Evolutionary conservation across 2,329 filamentous ascomycete genomes (phyloP).

Genomic region (Verticillium zaregamsianum): DNA sequence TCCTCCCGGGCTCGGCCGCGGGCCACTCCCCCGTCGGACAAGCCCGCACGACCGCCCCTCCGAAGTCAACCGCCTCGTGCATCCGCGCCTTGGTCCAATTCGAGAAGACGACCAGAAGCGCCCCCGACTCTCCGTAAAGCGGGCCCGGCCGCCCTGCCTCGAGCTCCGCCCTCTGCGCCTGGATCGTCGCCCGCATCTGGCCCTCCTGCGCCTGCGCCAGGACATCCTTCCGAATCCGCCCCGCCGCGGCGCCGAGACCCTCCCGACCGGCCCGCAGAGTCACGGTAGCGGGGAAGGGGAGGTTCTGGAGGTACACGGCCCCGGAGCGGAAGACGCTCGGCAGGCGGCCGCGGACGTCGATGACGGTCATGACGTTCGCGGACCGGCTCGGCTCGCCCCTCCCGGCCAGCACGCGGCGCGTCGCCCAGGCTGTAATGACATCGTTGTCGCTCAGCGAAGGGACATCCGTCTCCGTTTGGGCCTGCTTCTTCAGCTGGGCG

Average conservation of each 20-base stretch:
- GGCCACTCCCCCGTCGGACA: neutral
- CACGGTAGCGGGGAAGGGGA: slow-evolving; percentile 14
- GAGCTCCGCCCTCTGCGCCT: too few species aligned
- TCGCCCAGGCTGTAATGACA: slow-evolving; percentile 36
- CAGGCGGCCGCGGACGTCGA: slow-evolving; percentile 23
- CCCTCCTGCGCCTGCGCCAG: slow-evolving; percentile 25
- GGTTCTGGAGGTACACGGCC: slow-evolving; percentile 21
- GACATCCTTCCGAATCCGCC: slow-evolving; percentile 25
- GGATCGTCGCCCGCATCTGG: slow-evolving; percentile 13
- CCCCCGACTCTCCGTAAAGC: slow-evolving; percentile 24
- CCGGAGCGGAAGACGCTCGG: slow-evolving; percentile 9
- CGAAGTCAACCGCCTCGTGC: slow-evolving; percentile 30
- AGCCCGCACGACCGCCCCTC: slow-evolving; percentile 18
- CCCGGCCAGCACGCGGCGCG: slow-evolving; percentile 14
- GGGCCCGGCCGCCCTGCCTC: slow-evolving; percentile 14
- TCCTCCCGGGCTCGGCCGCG: neutral
- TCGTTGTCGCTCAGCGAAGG: slow-evolving; percentile 42
- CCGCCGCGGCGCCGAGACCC: too few species aligned
- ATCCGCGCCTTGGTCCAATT: slow-evolving; percentile 35
- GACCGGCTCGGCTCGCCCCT: slow-evolving; percentile 11
- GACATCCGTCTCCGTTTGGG: slow-evolving; percentile 8
- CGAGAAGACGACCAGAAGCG: slow-evolving; percentile 25
- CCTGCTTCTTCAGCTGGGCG: slow-evolving; percentile 19
- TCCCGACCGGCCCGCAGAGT: slow-evolving; percentile 5
- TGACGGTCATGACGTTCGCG: slow-evolving; percentile 14